Evolutionary conservation across 108 stramenopile genomes (phyloP), one percentile per base, ranked within the genome.

Genomic region (Cyclotella cryptica): DNA sequence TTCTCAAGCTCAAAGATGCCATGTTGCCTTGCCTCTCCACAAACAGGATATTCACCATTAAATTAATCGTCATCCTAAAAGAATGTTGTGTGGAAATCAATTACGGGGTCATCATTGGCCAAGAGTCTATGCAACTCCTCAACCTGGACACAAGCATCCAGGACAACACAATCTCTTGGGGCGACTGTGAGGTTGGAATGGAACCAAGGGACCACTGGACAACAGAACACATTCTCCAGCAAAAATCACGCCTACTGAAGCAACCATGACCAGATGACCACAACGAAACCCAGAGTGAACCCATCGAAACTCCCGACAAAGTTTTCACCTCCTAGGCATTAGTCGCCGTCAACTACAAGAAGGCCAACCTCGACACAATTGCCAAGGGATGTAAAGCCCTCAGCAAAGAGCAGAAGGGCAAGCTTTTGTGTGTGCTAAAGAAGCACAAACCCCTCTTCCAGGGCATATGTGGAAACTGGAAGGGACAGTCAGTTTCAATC

Each of bases 131-230:
- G 72, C 22, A 24, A 6, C 28, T 30, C 0, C 14, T 73, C 0
- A 45, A 58, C 1, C 28, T 71, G 8, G 71, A 71, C 29, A 59
- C 1, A 15, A 52, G 40, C 11, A 41, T 43, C 29, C 55, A 24
- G 0, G 22, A 43, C 57, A 73, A 73, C 18, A 62, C 35, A 35
- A 62, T 73, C 49, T 59, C 72, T 1, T 73, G 72, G 72, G 61
- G 72, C 17, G 61, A 63, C 60, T 14, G 28, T 18, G 45, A 45
- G 30, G 17, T 51, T 3, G 5, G 26, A 0, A 73, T 63, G 72
- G 72, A 62, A 0, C 60, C 46, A 1, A 27, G 0, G 0, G 61
- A 61, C 9, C 49, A 73, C 17, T 73, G 72, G 72, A 62, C 72
- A 9, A 26, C 30, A 0, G 0, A 55, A 18, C 2, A 41, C 3